A percentile compares a stretch with the other conserved stretches of the same genome.
Conservation (phyloP, 306 rosid genomes). For the Cucumis cinereus region DNA sequence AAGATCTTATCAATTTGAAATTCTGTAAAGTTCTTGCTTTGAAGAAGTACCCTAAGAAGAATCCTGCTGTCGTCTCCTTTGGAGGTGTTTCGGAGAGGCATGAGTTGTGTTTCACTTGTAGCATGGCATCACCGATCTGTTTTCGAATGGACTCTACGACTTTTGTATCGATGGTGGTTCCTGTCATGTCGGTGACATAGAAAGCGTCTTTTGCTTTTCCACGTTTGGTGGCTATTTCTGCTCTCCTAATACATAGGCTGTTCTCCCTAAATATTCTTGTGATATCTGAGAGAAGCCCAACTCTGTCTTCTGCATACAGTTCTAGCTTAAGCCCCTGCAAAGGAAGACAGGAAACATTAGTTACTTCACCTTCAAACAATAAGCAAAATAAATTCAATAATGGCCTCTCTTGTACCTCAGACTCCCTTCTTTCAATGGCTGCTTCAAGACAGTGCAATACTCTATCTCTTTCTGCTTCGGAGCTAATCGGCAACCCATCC, state of each 20-base stretch:
- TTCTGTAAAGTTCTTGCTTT: conserved; percentile 60
- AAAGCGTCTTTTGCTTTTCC: conserved; percentile 65
- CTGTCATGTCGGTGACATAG: conserved; percentile 77
- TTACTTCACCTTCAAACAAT: background rate
- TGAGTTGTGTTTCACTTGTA: conserved; percentile 54
- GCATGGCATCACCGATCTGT: conserved; percentile 46
- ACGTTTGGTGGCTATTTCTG: conserved; percentile 70
- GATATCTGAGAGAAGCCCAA: conserved; percentile 84
- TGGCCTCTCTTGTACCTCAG: conserved; percentile 34
- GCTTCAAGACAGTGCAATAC: conserved; percentile 87
- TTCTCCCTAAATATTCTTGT: conserved; percentile 88
- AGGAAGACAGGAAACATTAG: background rate
- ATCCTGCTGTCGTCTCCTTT: conserved; percentile 41
- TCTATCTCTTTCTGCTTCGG: conserved; percentile 82
- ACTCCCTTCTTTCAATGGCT: conserved; percentile 85
- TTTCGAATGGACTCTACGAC: conserved; percentile 64
- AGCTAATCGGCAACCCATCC: conserved; percentile 80
- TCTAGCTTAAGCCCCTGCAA: conserved; percentile 87
- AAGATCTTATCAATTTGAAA: conserved; percentile 62
- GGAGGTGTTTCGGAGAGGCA: conserved; percentile 34
- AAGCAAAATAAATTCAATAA: background rate
- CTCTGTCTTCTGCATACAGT: conserved; percentile 62
- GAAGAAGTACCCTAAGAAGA: conserved; percentile 59
- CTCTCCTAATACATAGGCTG: conserved; percentile 72
- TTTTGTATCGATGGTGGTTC: conserved; percentile 66